Conservation (phyloP, 345 rosid species). For the Carallia brachiata region DNA sequence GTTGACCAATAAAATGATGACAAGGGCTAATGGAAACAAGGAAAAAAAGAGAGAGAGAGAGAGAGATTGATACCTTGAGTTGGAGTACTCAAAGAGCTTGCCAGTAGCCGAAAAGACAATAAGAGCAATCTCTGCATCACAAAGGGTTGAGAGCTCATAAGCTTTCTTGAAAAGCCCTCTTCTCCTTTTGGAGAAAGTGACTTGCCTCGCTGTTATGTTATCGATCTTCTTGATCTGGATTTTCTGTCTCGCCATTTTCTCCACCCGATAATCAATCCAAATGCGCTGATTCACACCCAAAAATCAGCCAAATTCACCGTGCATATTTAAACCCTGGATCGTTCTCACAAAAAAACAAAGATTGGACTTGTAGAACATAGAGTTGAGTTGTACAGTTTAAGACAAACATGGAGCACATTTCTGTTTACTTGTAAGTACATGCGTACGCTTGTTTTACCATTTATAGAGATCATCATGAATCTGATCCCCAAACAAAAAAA, state of each 20-base stretch:
- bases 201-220: slow-evolving; percentile 43
- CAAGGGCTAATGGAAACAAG: neutral
- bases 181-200: slow-evolving; percentile 48
- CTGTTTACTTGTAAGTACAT: too few species aligned
- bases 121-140: slow-evolving; percentile 45
- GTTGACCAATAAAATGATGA: neutral
- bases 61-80: slow-evolving; percentile 29
- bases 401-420: too few species aligned
- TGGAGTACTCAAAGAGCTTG: slow-evolving; percentile 39
- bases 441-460: too few species aligned
- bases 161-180: slow-evolving; percentile 51
- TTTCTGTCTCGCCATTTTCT: slow-evolving; percentile 42
- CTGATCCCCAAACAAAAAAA: neutral
- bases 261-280: neutral
- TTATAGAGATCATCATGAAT: neutral
- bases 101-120: slow-evolving; percentile 38
- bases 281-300: neutral
- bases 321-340: neutral
- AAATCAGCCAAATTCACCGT: neutral
- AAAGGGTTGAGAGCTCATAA: slow-evolving; percentile 41
- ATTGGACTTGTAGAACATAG: too few species aligned
- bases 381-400: too few species aligned
- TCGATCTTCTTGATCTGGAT: slow-evolving; percentile 48
- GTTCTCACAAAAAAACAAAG: too few species aligned
- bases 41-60: neutral